A percentile compares a stretch with the other conserved stretches of the same genome.
These are phyloP conservation scores for Barbarea vulgaris DNA, from an alignment of 345 rosid species.

Conservation along the genomic window DNA sequence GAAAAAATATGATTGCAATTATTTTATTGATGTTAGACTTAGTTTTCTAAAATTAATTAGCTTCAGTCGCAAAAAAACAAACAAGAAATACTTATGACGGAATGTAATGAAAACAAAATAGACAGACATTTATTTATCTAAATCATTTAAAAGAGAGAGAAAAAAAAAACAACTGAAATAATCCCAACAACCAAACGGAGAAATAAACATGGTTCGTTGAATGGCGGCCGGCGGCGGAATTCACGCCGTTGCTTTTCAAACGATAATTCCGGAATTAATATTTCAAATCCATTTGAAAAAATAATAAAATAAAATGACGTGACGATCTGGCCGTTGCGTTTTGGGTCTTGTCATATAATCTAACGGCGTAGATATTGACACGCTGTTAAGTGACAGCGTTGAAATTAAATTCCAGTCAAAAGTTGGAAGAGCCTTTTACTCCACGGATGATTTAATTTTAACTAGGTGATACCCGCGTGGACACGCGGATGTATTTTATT, in stretches of 20 bases:
- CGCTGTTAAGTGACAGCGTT: constrained; percentile 21
- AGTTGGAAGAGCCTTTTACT: constrained; percentile 12
- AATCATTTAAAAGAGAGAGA: no score
- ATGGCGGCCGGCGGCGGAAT: constrained; percentile 39
- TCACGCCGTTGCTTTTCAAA: constrained; percentile 23
- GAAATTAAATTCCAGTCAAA: constrained; percentile 30
- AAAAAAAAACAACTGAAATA: background rate
- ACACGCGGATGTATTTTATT: no score
- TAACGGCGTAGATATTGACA: background rate
- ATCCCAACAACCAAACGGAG: constrained; percentile 25
- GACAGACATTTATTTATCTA: background rate
- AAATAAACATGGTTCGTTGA: constrained; percentile 7
- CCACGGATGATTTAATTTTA: constrained; percentile 1
- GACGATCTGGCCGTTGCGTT: constrained; percentile 3
- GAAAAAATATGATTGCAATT: background rate
- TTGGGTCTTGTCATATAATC: background rate
- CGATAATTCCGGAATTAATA: background rate
- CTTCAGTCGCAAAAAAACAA: background rate
- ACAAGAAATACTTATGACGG: background rate
- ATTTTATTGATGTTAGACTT: background rate
- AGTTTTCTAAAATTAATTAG: background rate
- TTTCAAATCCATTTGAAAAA: background rate
- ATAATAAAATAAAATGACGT: background rate
- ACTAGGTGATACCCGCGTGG: no score
- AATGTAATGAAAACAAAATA: constrained; percentile 7